A percentile compares a stretch with the other conserved stretches of the same genome.
These are phyloP conservation scores for Blepharisma undulans DNA, from an alignment of 169 alveolate species.

Conservation along the genomic window DNA sequence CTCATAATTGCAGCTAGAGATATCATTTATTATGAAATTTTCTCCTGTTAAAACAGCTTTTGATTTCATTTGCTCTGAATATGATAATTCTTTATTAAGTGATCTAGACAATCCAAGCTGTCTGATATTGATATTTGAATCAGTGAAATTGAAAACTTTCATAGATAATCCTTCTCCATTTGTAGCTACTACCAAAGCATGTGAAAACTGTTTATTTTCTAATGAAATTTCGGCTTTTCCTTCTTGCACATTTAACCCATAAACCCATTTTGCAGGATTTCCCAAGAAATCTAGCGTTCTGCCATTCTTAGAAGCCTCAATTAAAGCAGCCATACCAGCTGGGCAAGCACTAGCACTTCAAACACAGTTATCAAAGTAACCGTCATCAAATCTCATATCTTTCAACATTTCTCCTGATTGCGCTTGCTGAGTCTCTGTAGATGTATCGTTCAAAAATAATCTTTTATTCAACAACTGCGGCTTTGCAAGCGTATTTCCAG, in stretches of 20 bases:
- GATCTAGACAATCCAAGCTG: neutral
- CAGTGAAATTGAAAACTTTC: neutral
- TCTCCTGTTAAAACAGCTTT: neutral
- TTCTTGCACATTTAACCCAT: neutral
- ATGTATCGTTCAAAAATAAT: constrained; percentile 53
- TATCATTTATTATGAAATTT: neutral
- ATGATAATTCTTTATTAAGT: neutral
- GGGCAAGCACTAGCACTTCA: neutral
- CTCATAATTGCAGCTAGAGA: neutral
- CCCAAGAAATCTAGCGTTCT: neutral
- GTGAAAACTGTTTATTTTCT: neutral
- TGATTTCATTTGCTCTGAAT: neutral
- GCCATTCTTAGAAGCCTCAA: neutral
- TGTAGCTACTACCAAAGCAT: neutral
- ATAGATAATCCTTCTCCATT: neutral
- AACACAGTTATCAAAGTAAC: neutral
- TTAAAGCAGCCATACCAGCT: neutral
- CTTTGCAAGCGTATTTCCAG: constrained; percentile 70
- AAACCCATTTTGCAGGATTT: neutral
- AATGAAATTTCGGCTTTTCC: neutral
- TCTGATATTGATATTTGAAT: neutral
- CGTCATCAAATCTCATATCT: neutral
- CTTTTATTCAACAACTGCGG: constrained; percentile 70
- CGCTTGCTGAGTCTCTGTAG: constrained; percentile 50
- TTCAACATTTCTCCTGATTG: constrained; percentile 41